Evolutionary conservation across 2,329 filamentous ascomycete genomes (phyloP), one percentile per base, ranked within the genome.

Genomic region (Aspergillus uvarum): DNA sequence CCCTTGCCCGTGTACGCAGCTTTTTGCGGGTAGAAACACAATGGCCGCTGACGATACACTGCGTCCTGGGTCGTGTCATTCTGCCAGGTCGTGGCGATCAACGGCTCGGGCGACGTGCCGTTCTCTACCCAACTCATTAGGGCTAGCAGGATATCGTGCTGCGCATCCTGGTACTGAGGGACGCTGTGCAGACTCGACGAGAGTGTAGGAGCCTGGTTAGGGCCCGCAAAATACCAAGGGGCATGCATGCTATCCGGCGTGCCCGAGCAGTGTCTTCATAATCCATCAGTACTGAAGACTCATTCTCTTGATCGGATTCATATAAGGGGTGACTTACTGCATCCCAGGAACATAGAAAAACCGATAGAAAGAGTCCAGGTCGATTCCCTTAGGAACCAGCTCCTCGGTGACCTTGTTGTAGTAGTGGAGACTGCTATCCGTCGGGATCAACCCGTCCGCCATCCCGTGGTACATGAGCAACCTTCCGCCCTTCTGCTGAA

Each of bases 401-500:
- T 26, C 11, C 16, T 49, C 29, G 16, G n/a, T 21, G 29, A 52
- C 58, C 35, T 60, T 53, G 16, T 60, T 44, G 48, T 60, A 60
- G 29, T 31, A 59, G 21, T 59, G 35, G 5, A 54, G 44, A 7
- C 35, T 3, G 71, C 74, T 69, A 21, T 32, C 52, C 5, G 52
- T 51, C 12, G 52, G 47, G 21, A 59, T 51, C 21, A 32, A 24
- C 4, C 52, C 59, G 38, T 67, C 65, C 2, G 62, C 51, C 16
- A 61, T 38, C 5, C 65, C 65, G 35, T 66, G 65, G 50, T 67
- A 65, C 21, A 60, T 56, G 5, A 67, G 47, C 5, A 67, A 26
- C 32, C 63, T 65, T 10, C 62, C 59, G 29, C 63, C 62, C 16
- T 32, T 47, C 5, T 58, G 38, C 2, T 62, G 21, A 16, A 62